A percentile compares a stretch with the other conserved stretches of the same genome.
These are phyloP conservation scores for Botryobasidium botryosum DNA, from an alignment of 768 basidiomycete genomes.

Conservation along the genomic window DNA sequence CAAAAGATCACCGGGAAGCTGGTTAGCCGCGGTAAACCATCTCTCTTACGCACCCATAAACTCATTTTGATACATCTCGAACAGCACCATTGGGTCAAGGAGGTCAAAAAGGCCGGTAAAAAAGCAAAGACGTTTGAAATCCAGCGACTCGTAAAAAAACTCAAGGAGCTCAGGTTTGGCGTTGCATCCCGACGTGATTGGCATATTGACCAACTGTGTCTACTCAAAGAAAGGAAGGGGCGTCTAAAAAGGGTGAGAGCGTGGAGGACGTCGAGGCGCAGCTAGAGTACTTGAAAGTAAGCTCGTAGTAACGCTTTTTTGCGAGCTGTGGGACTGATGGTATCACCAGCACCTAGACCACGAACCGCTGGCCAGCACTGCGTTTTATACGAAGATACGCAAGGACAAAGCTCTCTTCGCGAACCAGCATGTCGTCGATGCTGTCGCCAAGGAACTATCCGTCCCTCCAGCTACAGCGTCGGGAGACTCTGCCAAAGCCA, in stretches of 20 bases:
- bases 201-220: neutral
- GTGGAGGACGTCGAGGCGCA: neutral
- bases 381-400: neutral
- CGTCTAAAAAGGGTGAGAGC: neutral
- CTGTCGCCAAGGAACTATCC: neutral
- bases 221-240: neutral
- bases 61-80: neutral
- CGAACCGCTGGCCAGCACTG: neutral
- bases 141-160: neutral
- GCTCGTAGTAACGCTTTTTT: neutral
- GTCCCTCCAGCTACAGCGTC: neutral
- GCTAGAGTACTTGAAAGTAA: neutral
- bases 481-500: neutral
- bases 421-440: neutral
- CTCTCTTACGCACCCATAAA: neutral
- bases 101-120: neutral
- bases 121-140: neutral
- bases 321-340: neutral
- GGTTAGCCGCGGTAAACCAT: too few relatives aligned
- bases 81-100: neutral
- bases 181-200: neutral
- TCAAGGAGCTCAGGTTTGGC: neutral
- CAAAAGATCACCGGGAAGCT: too few relatives aligned
- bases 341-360: neutral
- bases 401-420: neutral